Conservation (phyloP, 306 rosid species). For the cucumber (Cucumis sativus) region Cucumber_9930_V3 NC_026659.2:30858001-30858500, state of each 20-base stretch:
- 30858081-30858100: constrained; percentile 65
- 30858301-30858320: constrained; percentile 76
- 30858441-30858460: constrained; percentile 38
- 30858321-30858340: constrained; percentile 80
- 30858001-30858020: constrained; percentile 48
- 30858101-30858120: neutral
- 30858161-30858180: neutral
- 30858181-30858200: neutral
- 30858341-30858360: constrained; percentile 47
- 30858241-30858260: constrained; percentile 80
- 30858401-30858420: constrained; percentile 55
- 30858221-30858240: constrained; percentile 56
- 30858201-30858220: constrained; percentile 86
- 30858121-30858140: too few species aligned
- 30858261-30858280: constrained; percentile 77
- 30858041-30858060: constrained; percentile 90
- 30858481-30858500: neutral
- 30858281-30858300: constrained; percentile 56
- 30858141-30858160: neutral
- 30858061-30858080: constrained; percentile 67
- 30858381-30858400: constrained; percentile 47
- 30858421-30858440: constrained; percentile 22
- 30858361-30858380: constrained; percentile 43
- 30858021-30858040: constrained; percentile 87
- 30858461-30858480: constrained; percentile 37